Conservation (phyloP, 2,329 filamentous ascomycete genomes). For the Venturia asperata region DNA sequence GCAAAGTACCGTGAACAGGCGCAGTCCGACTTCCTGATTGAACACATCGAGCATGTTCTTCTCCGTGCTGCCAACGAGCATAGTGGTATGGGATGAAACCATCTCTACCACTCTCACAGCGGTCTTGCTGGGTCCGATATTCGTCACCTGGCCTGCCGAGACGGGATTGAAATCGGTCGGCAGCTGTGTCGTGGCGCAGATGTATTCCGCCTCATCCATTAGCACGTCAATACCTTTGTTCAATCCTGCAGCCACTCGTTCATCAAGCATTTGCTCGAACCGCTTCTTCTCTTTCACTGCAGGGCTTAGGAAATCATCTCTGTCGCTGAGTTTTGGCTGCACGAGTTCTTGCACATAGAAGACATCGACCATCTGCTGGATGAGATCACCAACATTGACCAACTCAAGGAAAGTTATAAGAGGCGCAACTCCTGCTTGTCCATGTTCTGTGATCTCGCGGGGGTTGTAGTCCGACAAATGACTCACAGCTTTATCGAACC, state of each 20-base stretch:
- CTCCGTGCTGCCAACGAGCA: slow-evolving; percentile 91
- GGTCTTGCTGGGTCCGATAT: slow-evolving; percentile 70
- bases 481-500: slow-evolving; percentile 85
- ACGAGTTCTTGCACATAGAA: slow-evolving; percentile 96
- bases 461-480: slow-evolving; percentile 91
- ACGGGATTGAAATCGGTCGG: slow-evolving; percentile 86
- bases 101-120: slow-evolving; percentile 76
- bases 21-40: slow-evolving; percentile 91
- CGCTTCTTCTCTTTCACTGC: slow-evolving; percentile 94
- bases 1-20: slow-evolving; percentile 84
- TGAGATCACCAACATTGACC: slow-evolving; percentile 95
- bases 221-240: slow-evolving; percentile 98
- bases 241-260: slow-evolving; percentile 87
- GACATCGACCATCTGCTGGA: slow-evolving; percentile 97
- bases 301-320: slow-evolving; percentile 89
- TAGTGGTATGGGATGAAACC: slow-evolving; percentile 79
- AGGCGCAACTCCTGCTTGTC: slow-evolving; percentile 68
- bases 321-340: slow-evolving; percentile 72
- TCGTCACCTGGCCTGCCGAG: slow-evolving; percentile 34
- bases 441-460: slow-evolving; percentile 65
- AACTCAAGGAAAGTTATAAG: slow-evolving; percentile 94
- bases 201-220: slow-evolving; percentile 96
- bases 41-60: slow-evolving; percentile 98
- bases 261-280: slow-evolving; percentile 97
- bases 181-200: slow-evolving; percentile 79